Conservation (phyloP, 495 filamentous ascomycete species). For the Lasiosphaeria ovina region DNA sequence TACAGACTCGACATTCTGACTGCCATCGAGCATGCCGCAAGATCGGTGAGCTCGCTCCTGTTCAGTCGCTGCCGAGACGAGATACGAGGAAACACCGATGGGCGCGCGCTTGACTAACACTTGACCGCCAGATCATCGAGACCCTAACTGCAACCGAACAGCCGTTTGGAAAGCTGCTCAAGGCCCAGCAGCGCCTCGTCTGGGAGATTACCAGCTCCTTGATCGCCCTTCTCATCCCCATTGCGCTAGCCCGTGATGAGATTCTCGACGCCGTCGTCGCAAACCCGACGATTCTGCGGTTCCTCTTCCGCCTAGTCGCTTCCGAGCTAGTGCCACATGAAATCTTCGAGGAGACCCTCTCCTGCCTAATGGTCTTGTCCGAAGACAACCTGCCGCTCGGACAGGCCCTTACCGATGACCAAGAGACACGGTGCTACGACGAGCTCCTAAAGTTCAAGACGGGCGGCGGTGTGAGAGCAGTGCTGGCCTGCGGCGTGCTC, state of each 20-base stretch:
- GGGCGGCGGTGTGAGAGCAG: conserved; percentile 34
- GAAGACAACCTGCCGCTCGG: conserved; percentile 52
- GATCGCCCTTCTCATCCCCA: conserved; percentile 40
- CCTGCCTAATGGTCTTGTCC: conserved; percentile 52
- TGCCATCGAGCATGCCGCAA: conserved; percentile 50
- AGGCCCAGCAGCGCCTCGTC: conserved; percentile 47
- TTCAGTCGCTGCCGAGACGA: background rate
- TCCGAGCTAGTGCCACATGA: conserved; percentile 31
- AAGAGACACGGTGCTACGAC: conserved; percentile 36
- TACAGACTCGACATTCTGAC: conserved; percentile 57
- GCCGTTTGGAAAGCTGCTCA: conserved; percentile 42
- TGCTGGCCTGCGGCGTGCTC: conserved; percentile 50
- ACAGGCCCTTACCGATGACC: conserved; percentile 41
- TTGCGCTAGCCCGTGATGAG: conserved; percentile 54
- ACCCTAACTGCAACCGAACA: conserved; percentile 38
- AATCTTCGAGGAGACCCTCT: conserved; percentile 44
- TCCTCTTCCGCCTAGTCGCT: conserved; percentile 50
- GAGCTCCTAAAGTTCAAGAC: conserved; percentile 36
- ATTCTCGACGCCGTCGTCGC: conserved; percentile 50
- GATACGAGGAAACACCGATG: background rate
- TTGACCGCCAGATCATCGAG: conserved; percentile 38
- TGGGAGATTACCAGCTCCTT: conserved; percentile 52
- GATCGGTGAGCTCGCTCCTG: conserved; percentile 40
- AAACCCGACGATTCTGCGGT: conserved; percentile 43
- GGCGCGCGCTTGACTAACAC: background rate